Evolutionary conservation across 23 red algal species (phyloP).

Genomic region (Chondrus crispus): DNA sequence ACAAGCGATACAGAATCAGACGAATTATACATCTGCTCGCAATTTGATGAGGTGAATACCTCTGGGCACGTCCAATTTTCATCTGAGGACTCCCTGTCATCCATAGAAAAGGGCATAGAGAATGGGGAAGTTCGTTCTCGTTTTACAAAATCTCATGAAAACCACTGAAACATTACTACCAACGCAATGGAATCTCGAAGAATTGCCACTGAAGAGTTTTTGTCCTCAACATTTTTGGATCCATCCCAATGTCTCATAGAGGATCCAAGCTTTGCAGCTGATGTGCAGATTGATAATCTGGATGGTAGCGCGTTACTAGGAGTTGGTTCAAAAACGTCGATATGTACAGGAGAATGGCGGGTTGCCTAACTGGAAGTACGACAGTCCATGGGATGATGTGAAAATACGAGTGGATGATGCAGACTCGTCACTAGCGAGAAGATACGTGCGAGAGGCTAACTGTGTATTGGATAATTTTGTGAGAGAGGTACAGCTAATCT

Average conservation of each 20-base stretch:
- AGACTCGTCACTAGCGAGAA: not conserved
- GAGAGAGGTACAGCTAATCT: slow-evolving; percentile 7
- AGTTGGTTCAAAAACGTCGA: too few relatives aligned
- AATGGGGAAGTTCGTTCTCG: not conserved
- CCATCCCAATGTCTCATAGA: not conserved
- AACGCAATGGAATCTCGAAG: not conserved
- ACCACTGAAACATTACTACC: not conserved
- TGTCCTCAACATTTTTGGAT: not conserved
- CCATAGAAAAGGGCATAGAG: not conserved
- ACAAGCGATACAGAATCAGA: too few relatives aligned
- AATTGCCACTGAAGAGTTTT: slow-evolving; percentile 3
- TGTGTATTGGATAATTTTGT: not conserved
- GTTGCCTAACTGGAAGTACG: slow-evolving; percentile 16
- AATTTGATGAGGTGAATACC: too few relatives aligned
- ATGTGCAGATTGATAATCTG: too few relatives aligned
- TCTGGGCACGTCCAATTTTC: too few relatives aligned
- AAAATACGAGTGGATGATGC: slow-evolving; percentile 7
- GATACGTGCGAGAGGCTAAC: not conserved
- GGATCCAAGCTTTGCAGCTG: too few relatives aligned
- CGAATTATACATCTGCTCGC: too few relatives aligned
- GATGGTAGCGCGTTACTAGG: too few relatives aligned
- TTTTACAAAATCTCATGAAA: not conserved
- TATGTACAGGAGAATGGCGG: not conserved
- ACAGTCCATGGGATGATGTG: not conserved
- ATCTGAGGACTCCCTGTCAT: not conserved